A percentile compares a stretch with the other conserved stretches of the same genome.
These are phyloP conservation scores for Plasmodium falciparum DNA, from an alignment of 169 alveolate genomes.

Conservation along the genomic window DNA sequence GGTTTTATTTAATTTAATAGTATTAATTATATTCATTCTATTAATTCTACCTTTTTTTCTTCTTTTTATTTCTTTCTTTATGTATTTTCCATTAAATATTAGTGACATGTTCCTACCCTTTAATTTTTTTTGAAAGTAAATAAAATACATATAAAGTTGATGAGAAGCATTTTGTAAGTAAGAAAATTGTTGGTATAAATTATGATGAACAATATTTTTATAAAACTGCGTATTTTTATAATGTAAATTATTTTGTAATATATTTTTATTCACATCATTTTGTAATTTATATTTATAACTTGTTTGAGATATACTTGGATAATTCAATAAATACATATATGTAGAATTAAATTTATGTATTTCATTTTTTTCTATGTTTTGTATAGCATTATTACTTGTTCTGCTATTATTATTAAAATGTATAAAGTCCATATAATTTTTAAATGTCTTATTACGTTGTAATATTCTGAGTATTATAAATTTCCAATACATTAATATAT, in stretches of 20 bases:
- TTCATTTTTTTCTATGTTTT: background rate
- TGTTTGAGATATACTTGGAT: constrained; percentile 66
- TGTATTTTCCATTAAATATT: too few species aligned
- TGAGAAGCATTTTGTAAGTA: constrained; percentile 39
- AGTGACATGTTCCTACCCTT: background rate
- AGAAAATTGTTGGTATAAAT: constrained; percentile 23
- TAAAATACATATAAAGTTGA: constrained; percentile 10
- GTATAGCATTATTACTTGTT: background rate
- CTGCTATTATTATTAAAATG: constrained; percentile 1
- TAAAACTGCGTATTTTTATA: constrained; percentile 20
- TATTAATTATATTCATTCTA: constrained; percentile 3
- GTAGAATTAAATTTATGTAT: background rate
- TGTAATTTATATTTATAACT: constrained; percentile 52
- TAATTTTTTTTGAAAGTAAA: constrained; percentile 15
- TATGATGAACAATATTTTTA: constrained; percentile 44
- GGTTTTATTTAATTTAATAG: too few species aligned
- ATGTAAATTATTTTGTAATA: constrained; percentile 25
- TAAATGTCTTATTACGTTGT: constrained; percentile 27
- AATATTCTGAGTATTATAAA: constrained; percentile 9
- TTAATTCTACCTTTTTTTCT: constrained; percentile 25
- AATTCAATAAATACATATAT: constrained; percentile 13
- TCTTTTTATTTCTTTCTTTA: constrained; percentile 2
- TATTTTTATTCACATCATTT: constrained; percentile 4
- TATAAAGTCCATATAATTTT: constrained; percentile 43
- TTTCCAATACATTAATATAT: constrained; percentile 72